Evolutionary conservation across 768 basidiomycete species (phyloP).

Genomic region (Lactarius psammicola): DNA sequence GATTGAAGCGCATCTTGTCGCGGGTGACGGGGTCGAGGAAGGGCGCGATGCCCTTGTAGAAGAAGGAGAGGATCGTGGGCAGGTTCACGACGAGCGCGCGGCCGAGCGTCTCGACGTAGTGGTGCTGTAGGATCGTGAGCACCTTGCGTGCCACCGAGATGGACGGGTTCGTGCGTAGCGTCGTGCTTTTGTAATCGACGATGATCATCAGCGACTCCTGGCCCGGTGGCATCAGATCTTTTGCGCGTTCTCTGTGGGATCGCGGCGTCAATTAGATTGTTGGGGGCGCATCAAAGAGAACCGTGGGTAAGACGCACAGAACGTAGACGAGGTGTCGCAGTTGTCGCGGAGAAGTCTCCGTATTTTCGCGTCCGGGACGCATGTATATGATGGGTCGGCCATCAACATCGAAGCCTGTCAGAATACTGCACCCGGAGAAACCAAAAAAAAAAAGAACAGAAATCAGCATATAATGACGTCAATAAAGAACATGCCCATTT

Average conservation of each 20-base stretch:
- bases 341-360: slow-evolving; percentile 71
- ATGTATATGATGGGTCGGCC: slow-evolving; percentile 88
- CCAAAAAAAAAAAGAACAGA: neutral
- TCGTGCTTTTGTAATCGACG: slow-evolving; percentile 83
- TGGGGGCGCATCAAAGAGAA: neutral
- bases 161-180: slow-evolving; percentile 80
- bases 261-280: neutral
- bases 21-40: slow-evolving; percentile 87
- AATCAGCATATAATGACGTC: slow-evolving; percentile 1
- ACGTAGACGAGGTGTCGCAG: slow-evolving; percentile 85
- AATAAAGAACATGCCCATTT: neutral
- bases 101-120: slow-evolving; percentile 87
- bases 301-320: slow-evolving; percentile 51
- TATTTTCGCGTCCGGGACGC: slow-evolving; percentile 86
- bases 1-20: slow-evolving; percentile 94
- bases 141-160: slow-evolving; percentile 76
- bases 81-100: slow-evolving; percentile 82
- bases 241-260: slow-evolving; percentile 70
- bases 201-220: slow-evolving; percentile 82
- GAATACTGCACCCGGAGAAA: slow-evolving; percentile 46
- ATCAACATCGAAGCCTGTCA: slow-evolving; percentile 83
- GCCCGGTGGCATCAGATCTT: slow-evolving; percentile 82
- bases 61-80: slow-evolving; percentile 68
- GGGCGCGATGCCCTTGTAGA: slow-evolving; percentile 81
- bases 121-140: slow-evolving; percentile 77